Evolutionary conservation across 192 early-diverging fungal species (phyloP), one percentile per base, ranked within the genome.

Genomic region (Backusella australiensis): DNA sequence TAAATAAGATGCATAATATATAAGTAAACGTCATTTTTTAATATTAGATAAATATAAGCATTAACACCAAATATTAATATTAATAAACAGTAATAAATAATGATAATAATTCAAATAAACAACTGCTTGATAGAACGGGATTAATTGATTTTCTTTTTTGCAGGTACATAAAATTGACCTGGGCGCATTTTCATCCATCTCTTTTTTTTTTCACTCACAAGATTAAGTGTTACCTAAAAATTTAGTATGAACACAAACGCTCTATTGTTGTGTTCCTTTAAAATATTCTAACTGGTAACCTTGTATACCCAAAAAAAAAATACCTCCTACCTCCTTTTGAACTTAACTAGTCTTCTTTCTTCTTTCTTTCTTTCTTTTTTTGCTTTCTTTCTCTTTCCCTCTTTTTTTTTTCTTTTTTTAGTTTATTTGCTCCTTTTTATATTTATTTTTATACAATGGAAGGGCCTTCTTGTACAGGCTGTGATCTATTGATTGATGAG

Each of bases 401-500:
- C 9, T 42, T 26, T 19, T 35, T n/a, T 34, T 17, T 67, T 19
- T 68, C 19, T 68, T 38, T 68, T 68, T 68, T 71, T 26, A 17
- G 12, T 46, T 34, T 32, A 32, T 46, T 26, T 46, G 34, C 23
- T 17, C 29, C 41, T 34, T 67, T 44, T 73, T 35, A 23, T 59
- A 23, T 38, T 59, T 26, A 67, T 67, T 26, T 29, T 26, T 41
- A 66, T 46, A 66, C 11, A 67, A 75, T 75, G 74, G 74, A 75
- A 42, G 83, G 82, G 67, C 84, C 88, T 34, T 76, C 74, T 23
- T 94, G 93, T 77, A 88, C 89, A 83, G 93, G 92, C 14, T 94
- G 93, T 75, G 78, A 86, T 46, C 80, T 80, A 32, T 76, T 86
- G 34, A 93, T 94, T 74, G 90, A 93, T 76, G 93, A 91, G 53